Evolutionary conservation across 2,329 filamentous ascomycete species (phyloP), one percentile per base, ranked within the genome.

Genomic region (Aspergillus sp.): DNA sequence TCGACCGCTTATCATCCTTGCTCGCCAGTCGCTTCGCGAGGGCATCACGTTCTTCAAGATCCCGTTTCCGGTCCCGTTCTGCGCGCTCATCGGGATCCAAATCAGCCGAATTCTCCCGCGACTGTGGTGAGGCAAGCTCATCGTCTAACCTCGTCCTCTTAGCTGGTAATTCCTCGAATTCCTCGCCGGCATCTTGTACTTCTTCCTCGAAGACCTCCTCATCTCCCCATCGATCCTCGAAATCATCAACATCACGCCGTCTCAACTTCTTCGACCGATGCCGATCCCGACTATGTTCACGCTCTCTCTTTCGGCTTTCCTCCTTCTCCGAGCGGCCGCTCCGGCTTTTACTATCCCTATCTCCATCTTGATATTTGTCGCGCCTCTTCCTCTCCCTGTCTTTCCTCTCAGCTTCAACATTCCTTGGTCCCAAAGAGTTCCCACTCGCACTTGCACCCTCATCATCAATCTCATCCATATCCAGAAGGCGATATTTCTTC

Each of bases 171-270:
- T 90, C 86, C 45, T 83, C 77, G 49, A 90, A 89, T 15, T 89
- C 86, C 2, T 79, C 78, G 50, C 82, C 80, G 27, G 31, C 58
- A 46, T 79, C 80, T 21, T 81, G 49, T 17, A 41, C 80, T 15
- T 75, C 79, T 11, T 70, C 73, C n/a, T 70, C 71, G 6, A 64
- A 59, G 3, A 72, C 59, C 65, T 90, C 89, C 68, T 93, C 89
- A 66, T 95, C 90, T 1, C 87, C 91, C 91, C 91, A 96, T 54
- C 90, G 80, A 68, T 92, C 89, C 48, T 92, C 89, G 63, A 89
- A 88, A 62, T 90, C 84, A 33, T 76, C 80, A 6, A 69, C 67
- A 50, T 80, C 79, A 59, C 79, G 75, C 57, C 76, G 76, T 55
- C 84, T 76, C 47, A 82, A 70, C 60, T 83, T 83, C 69, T 80